Conservation (phyloP, 495 filamentous ascomycete species). For the Cryomyces minteri region DNA sequence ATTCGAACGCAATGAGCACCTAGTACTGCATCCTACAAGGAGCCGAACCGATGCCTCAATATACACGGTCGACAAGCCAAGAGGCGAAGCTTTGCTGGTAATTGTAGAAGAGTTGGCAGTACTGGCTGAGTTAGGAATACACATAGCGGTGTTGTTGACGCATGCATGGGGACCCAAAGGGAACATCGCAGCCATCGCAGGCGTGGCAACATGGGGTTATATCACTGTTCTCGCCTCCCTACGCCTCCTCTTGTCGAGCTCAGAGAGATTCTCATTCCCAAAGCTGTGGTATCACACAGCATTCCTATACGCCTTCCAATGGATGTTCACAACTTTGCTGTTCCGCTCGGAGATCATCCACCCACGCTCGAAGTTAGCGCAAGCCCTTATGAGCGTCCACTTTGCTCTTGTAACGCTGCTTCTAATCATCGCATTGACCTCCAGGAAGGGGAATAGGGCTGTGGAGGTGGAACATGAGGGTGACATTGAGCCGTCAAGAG, state of each 20-base stretch:
- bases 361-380: conserved; percentile 39
- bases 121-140: conserved; percentile 48
- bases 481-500: conserved; percentile 63
- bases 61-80: conserved; percentile 59
- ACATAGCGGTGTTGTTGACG: conserved; percentile 38
- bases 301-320: conserved; percentile 64
- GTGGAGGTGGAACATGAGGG: conserved; percentile 76
- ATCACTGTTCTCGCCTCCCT: conserved; percentile 54
- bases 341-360: conserved; percentile 80
- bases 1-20: conserved; percentile 13
- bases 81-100: conserved; percentile 49
- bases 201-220: conserved; percentile 61
- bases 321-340: conserved; percentile 53
- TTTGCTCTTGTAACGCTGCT: conserved; percentile 62
- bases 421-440: conserved; percentile 53
- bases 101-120: conserved; percentile 58
- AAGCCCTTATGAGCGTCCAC: conserved; percentile 43
- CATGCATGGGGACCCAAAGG: conserved; percentile 36
- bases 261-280: conserved; percentile 41
- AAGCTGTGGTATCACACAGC: conserved; percentile 88
- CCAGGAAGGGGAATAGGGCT: conserved; percentile 80
- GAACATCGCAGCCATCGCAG: conserved; percentile 40
- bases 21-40: conserved; percentile 44
- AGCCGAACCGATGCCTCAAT: conserved; percentile 42
- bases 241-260: conserved; percentile 53